Evolutionary conservation across 2,329 filamentous ascomycete genomes (phyloP), one percentile per base, ranked within the genome.

Genomic region (Boeremia exigua): DNA sequence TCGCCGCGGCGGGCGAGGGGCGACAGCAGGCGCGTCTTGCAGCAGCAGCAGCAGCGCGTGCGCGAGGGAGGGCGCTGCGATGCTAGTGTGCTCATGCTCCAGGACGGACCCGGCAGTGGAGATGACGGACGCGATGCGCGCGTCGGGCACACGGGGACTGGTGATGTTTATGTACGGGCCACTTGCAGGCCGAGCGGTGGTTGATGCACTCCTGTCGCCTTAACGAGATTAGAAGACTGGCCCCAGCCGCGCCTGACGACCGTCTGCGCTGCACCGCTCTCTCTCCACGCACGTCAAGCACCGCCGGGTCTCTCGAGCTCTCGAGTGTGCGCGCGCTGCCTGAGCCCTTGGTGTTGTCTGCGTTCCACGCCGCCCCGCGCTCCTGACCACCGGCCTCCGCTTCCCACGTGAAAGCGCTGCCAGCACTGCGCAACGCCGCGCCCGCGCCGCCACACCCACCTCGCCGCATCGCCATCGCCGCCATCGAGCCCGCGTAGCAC

Each of bases 181-280:
- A 38, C 40, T 60, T 54, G 52, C 49, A 57, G 56, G 55, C 60
- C 58, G 58, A 40, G 40, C 38, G 15, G 51, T 48, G 46, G 45
- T 37, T 48, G 56, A 54, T 60, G 56, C 58, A 60, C 61, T 58
- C 27, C 28, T 42, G 25, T n/a, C 39, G 25, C 38, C 42, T 36
- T 46, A 39, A 50, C 47, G 48, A 49, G 46, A 52, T 51, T 51
- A 46, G 49, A 46, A 39, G 25, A 53, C 36, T 40, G 49, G 49
- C 58, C 60, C 63, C 66, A 64, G 69, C 68, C 66, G 69, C 68
- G 61, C 67, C 61, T 65, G 60, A 53, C 67, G 61, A 58, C 58
- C 55, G 36, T 6, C 33, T 14, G 19, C 45, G 42, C 43, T 28
- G 53, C 53, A 42, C 53, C 51, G 53, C 47, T 47, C 40, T 38